Evolutionary conservation across 2,329 filamentous ascomycete genomes (phyloP).

Genomic region (Alternaria sp.): DNA sequence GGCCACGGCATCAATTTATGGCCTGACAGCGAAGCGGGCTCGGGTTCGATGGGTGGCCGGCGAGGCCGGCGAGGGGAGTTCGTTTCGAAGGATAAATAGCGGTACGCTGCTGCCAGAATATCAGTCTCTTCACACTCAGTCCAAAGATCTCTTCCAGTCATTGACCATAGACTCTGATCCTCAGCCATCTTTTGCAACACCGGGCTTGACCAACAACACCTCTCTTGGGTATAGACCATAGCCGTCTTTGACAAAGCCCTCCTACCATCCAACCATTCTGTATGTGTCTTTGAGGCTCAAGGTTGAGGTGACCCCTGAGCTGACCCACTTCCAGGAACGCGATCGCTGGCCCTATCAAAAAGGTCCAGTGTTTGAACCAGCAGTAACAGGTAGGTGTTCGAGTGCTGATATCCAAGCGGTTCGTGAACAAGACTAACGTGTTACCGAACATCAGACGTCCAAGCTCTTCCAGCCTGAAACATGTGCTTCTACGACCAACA

Average conservation of each 20-base stretch:
- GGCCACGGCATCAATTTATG: constrained; percentile 46
- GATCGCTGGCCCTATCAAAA: constrained; percentile 32
- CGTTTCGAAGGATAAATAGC: constrained; percentile 51
- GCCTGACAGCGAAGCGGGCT: constrained; percentile 41
- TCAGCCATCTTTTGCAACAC: constrained; percentile 40
- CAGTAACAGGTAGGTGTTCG: constrained; percentile 38
- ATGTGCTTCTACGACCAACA: constrained; percentile 99
- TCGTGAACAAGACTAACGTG: constrained; percentile 36
- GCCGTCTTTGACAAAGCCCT: constrained; percentile 14
- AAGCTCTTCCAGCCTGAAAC: constrained; percentile 44
- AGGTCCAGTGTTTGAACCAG: constrained; percentile 26
- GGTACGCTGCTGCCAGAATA: constrained; percentile 31
- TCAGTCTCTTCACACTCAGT: constrained; percentile 37
- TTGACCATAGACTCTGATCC: constrained; percentile 28
- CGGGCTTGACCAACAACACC: constrained; percentile 29
- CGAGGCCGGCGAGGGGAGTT: constrained; percentile 30
- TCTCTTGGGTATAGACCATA: constrained; percentile 19
- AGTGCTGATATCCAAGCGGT: constrained; percentile 37
- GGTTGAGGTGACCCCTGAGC: constrained; percentile 33
- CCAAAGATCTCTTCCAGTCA: constrained; percentile 37
- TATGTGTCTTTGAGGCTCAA: constrained; percentile 34
- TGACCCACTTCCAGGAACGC: constrained; percentile 32
- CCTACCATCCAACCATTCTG: constrained; percentile 43
- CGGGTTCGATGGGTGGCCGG: constrained; percentile 34
- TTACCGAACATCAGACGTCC: constrained; percentile 32